Base-by-base conservation (phyloP, 2,329 filamentous ascomycete species). In the Endoconidiophora polonica region DNA sequence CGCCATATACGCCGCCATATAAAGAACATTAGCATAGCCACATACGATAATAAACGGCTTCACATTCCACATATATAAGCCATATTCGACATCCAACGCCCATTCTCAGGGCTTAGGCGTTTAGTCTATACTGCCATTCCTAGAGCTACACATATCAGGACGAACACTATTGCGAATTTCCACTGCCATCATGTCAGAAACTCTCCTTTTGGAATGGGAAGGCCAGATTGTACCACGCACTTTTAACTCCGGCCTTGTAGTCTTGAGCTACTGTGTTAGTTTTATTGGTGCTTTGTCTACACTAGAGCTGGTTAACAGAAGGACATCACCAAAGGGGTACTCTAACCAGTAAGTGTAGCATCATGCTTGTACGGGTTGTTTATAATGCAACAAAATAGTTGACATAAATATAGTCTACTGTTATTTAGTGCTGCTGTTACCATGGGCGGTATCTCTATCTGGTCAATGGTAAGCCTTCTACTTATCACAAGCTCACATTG, bases 201-300 rank as follows among this genome's bases (percentile, higher is more conserved):
- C 36, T 22, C 20, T 47, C 14, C 57, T 70, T 29, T 56, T 58
- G 26, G 54, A 64, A 54, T 73, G 71, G 54, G 55, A 68, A 54
- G 69, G 66, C 20, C 59, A 66, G 40, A 59, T 72, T 16, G 68
- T 74, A 22, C 69, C 70, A 22, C 65, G 67, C 43, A 64, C 64
- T 46, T 78, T 73, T 62, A 68, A 70, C 54, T 64, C 71, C 3
- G 76, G 77, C 38, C 81, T 84, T 57, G 72, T 90, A 10, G 71
- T 80, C 22, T 70, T 86, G 56, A 91, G 86, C 59, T 77, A 83
- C 55, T 68, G 84, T 56, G 83, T 86, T 58, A 90, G 85, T 58
- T 69, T 85, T 33, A 73, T 86, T 55, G 87, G 87, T 54, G 81
- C 84, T 45, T 72, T 77, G 46, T 86, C 86, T 3, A 88, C 86